Evolutionary conservation across 805 yeast genomes (phyloP), one percentile per base, ranked within the genome.

Genomic region (Saturnispora galanensis): DNA sequence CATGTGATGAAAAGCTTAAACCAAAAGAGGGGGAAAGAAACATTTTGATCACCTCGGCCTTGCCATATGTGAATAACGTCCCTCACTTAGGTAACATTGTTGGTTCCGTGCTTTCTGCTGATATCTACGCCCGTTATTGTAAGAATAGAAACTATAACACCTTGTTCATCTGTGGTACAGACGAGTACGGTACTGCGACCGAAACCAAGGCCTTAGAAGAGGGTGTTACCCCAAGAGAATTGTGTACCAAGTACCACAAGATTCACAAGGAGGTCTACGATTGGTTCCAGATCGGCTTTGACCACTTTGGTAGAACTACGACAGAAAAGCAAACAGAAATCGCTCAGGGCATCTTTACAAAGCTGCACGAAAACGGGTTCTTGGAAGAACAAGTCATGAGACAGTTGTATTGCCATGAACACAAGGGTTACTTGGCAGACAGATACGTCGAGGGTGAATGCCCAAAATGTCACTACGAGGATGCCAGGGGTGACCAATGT

Each of bases 401-500:
- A 50, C 99, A 93, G 68, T 72, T 93, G 49, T 93, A 80, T 68
- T 93, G 99, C 68, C 84, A 86, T 42, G 79, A 74, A 46, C 99
- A 93, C 67, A 71, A 87, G 33, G 88, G 96, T 3, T 93, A 79
- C 66, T 72, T 93, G 48, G 98, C 99, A 46, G 99, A 93, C 63
- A 74, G 99, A 63, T 93, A 77, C 56, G 98, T 93, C 31, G 97
- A 93, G 68, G 99, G 99, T 54, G 85, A 80, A 41, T 93, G 99
- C 70, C 97, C 97, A 47, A 82, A 82, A 65, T 93, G 99, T 71
- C 76, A 71, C 38, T 93, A 88, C 62, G 95, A 84, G 50, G 98
- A 93, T 63, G 99, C 99, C 30, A 80, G 98, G 65, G 99, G 99
- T 56, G 99, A 93, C 65, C 99, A 93, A 71, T 93, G 99, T 75